Base-by-base conservation (phyloP, 805 yeast species). In the Ogataea trehaloabstinens region DNA sequence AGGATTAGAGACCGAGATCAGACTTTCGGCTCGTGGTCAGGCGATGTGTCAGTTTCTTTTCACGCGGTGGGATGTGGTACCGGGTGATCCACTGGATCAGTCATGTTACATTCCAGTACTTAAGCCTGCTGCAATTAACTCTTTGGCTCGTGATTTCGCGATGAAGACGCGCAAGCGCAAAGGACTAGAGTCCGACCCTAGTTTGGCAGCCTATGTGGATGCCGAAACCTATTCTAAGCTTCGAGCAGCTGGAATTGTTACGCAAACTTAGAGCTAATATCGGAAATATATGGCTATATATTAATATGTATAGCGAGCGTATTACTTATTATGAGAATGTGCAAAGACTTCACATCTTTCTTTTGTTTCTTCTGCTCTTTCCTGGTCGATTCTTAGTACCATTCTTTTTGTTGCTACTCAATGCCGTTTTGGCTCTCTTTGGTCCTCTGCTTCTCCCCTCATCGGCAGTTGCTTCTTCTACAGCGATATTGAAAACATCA, bases 1-100 rank as follows among this genome's bases (percentile, higher is more conserved):
- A 38, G 99, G 98, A 0, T 70, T 93, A 33, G 96, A 87, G 54
- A 79, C 95, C 0, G 99, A 93, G 58, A 63, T 93, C 22, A 63
- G 96, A 45, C 60, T 87, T 10, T 74, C 80, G 10, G 80, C 95
- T 0, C 80, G 78, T 45, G 96, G 96, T 4, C 82, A 77, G 51
- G 90, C 93, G 0, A 71, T 78, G 69, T 77, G 88, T 32, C 76
- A 76, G 33, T 56, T 83, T 44, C 73, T 73, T 34, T 87, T 86
- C 60, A 71, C 72, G 40, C 73, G 71, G 40, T 93, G 96, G 95
- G 73, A 75, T 16, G 60, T 68, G 3, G 95, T 86, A 1, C 95
- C 96, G 2, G 99, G 99, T 0, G 88, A 91, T 63, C 98, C 97
- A 6, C 55, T 91, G 51, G 95, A 91, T 57, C 63, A 66, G 17